Evolutionary conservation across 108 stramenopile genomes (phyloP).

Genomic region (Conticribra weissflogii): DNA sequence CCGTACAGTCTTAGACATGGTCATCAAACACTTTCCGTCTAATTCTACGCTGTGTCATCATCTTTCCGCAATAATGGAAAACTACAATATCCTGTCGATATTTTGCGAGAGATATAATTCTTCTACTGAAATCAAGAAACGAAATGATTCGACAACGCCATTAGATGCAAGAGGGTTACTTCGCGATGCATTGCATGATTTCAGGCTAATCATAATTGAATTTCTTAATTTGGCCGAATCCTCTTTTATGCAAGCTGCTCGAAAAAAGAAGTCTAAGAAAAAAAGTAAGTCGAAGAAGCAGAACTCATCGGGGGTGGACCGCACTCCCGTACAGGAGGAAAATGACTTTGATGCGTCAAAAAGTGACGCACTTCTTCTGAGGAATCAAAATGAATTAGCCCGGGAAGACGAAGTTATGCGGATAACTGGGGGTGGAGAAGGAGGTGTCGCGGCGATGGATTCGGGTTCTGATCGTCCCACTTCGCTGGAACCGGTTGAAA

Average conservation of each 20-base stretch:
- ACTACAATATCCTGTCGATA: slow-evolving; percentile 39
- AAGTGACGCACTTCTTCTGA: not conserved
- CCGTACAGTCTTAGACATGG: slow-evolving; percentile 40
- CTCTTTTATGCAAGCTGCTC: slow-evolving; percentile 51
- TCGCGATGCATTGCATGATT: slow-evolving; percentile 60
- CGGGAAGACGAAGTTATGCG: slow-evolving; percentile 32
- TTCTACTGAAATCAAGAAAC: slow-evolving; percentile 14
- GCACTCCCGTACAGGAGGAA: not conserved
- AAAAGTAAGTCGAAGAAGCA: slow-evolving; percentile 11
- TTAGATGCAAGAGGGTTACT: slow-evolving; percentile 55
- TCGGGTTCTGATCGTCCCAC: not conserved
- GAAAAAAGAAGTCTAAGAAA: slow-evolving; percentile 41
- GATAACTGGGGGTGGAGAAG: slow-evolving; percentile 44
- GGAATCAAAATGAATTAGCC: not conserved
- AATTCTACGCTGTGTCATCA: slow-evolving; percentile 47
- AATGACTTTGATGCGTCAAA: not conserved
- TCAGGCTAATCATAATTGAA: slow-evolving; percentile 58
- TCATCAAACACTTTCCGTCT: slow-evolving; percentile 46
- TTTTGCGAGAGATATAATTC: slow-evolving; percentile 31
- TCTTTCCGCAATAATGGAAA: slow-evolving; percentile 39
- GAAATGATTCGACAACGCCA: slow-evolving; percentile 29
- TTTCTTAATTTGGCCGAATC: slow-evolving; percentile 45
- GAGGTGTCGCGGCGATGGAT: slow-evolving; percentile 1
- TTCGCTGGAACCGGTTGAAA: not conserved
- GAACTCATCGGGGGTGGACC: slow-evolving; percentile 9